phyloP scores from a whole-genome alignment of 768 basidiomycete species.

The Postia placenta region DNA sequence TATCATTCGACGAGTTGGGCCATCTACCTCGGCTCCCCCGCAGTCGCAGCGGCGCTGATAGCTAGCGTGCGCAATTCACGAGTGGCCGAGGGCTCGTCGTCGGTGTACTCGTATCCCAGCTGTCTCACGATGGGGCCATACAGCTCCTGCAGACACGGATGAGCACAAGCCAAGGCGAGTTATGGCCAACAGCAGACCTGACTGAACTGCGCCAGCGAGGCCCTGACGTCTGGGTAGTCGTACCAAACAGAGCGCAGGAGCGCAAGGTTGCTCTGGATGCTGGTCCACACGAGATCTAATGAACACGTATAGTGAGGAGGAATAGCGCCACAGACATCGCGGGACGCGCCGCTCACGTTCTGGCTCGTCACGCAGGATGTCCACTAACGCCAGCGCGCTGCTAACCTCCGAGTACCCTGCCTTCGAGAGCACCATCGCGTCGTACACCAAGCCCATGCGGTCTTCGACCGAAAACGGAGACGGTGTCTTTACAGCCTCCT shows the following conservation, averaged over 20 bases:
- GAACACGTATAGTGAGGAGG: no score
- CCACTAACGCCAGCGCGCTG: constrained; percentile 67
- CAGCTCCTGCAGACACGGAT: constrained; percentile 44
- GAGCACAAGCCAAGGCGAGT: no score
- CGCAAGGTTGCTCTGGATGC: constrained; percentile 51
- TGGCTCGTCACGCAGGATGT: constrained; percentile 63
- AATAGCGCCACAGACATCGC: no score
- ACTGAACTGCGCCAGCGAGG: constrained; percentile 53
- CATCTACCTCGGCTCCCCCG: constrained; percentile 36
- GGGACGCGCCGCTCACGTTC: no score
- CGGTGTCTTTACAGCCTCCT: constrained; percentile 64
- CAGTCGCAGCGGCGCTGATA: constrained; percentile 47
- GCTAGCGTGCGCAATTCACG: constrained; percentile 71
- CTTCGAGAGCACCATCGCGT: constrained; percentile 72
- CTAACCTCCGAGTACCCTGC: constrained; percentile 77
- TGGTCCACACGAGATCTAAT: constrained; percentile 80
- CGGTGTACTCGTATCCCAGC: constrained; percentile 72
- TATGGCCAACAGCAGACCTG: constrained; percentile 38
- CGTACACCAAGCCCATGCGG: constrained; percentile 83
- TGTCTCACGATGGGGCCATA: constrained; percentile 72
- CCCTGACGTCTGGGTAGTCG: constrained; percentile 58
- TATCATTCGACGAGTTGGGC: no score
- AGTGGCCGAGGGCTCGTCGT: constrained; percentile 59
- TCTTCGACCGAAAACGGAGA: constrained; percentile 76
- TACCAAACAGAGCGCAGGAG: constrained; percentile 70